Conservation (phyloP, 495 filamentous ascomycete species). For the Daldinia caldariorum region DNA sequence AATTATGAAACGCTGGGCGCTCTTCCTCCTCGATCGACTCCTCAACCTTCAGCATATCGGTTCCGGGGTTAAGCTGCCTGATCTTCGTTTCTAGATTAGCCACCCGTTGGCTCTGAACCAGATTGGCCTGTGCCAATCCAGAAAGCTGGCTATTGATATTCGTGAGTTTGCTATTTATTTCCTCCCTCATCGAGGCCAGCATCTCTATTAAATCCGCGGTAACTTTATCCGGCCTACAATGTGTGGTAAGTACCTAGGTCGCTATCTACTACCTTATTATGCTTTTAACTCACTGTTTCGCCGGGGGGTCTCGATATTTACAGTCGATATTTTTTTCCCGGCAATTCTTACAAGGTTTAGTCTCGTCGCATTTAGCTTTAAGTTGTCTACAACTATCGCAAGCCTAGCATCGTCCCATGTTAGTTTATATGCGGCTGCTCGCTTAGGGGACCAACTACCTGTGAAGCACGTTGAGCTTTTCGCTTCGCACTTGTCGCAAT, state of each 20-base stretch:
- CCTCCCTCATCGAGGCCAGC: conserved; percentile 46
- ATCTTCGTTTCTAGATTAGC: conserved; percentile 39
- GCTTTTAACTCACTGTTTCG: conserved; percentile 66
- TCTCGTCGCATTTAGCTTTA: conserved; percentile 79
- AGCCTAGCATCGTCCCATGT: conserved; percentile 57
- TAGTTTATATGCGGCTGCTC: conserved; percentile 34
- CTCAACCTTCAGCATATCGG: conserved; percentile 45
- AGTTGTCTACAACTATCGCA: conserved; percentile 73
- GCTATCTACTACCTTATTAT: neutral
- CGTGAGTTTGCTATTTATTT: conserved; percentile 45
- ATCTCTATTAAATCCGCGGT: conserved; percentile 60
- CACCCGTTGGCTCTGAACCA: conserved; percentile 39
- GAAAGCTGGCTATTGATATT: conserved; percentile 29
- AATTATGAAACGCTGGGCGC: conserved; percentile 29
- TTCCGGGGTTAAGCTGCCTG: conserved; percentile 38
- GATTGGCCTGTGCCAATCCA: conserved; percentile 25
- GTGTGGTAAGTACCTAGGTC: conserved; percentile 31
- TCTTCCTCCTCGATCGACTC: conserved; percentile 49
- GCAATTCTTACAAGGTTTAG: conserved; percentile 67
- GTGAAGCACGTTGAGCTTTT: conserved; percentile 62
- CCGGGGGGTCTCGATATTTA: conserved; percentile 72
- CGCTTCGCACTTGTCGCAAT: conserved; percentile 59
- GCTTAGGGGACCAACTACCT: conserved; percentile 48
- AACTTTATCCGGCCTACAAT: conserved; percentile 62
- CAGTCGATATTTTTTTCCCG: conserved; percentile 67